Percentiles rank a stretch among this genome's conserved stretches.
Evolutionary conservation across 495 filamentous ascomycete species (phyloP).

Genomic region (Penicillium longicatenatum): DNA sequence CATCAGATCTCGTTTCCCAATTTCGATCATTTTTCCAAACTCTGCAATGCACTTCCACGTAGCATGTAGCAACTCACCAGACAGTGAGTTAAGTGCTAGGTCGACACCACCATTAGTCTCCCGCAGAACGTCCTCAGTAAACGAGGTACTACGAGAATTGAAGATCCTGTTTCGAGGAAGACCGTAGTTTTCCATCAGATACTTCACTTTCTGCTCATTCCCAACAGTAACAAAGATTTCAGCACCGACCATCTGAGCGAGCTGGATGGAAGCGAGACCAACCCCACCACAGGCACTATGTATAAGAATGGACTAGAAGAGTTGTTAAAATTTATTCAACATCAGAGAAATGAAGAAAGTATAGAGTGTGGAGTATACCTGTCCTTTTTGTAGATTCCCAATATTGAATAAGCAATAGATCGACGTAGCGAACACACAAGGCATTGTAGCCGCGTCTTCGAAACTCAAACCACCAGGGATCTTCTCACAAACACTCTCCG

Average conservation of each 20-base stretch:
- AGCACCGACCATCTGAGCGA: slow-evolving; percentile 21
- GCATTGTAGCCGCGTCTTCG: slow-evolving; percentile 48
- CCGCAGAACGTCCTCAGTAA: slow-evolving; percentile 6
- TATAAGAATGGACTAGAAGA: background rate
- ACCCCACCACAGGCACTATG: slow-evolving; percentile 31
- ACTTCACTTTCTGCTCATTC: slow-evolving; percentile 33
- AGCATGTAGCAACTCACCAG: slow-evolving; percentile 23
- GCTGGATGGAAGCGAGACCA: slow-evolving; percentile 30
- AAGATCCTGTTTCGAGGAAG: slow-evolving; percentile 26
- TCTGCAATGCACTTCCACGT: slow-evolving; percentile 31
- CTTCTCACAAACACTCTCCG: slow-evolving; percentile 22
- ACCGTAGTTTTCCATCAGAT: slow-evolving; percentile 22
- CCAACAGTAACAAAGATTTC: slow-evolving; percentile 38
- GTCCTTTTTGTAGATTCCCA: slow-evolving; percentile 25
- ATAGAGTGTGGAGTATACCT: background rate
- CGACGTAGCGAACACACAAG: slow-evolving; percentile 39
- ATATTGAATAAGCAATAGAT: slow-evolving; percentile 41
- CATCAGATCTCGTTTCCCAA: slow-evolving; percentile 36
- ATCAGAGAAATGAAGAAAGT: too few relatives aligned
- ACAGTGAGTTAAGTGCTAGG: slow-evolving; percentile 28
- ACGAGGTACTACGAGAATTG: slow-evolving; percentile 1
- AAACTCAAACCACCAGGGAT: slow-evolving; percentile 39
- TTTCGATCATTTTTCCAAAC: slow-evolving; percentile 34
- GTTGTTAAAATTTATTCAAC: background rate
- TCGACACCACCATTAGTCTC: slow-evolving; percentile 22